These are phyloP conservation scores for Hyaloperonospora arabidopsidis DNA, from an alignment of 352 stramenopile species.

Conservation along the genomic window DNA sequence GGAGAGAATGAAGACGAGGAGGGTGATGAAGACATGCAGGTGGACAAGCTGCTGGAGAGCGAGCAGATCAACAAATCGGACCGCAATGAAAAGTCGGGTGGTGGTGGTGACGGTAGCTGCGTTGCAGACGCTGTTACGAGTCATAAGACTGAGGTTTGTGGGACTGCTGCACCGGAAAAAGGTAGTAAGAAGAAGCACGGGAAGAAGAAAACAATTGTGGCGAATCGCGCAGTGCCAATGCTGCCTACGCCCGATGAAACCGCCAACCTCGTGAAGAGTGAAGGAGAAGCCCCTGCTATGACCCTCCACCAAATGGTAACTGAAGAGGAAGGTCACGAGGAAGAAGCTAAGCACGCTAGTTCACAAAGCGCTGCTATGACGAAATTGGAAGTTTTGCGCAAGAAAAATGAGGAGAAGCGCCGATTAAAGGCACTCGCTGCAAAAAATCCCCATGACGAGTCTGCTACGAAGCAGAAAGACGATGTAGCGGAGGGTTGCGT, in stretches of 20 bases:
- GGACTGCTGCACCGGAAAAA: slow-evolving; percentile 6
- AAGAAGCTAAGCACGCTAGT: slow-evolving; percentile 16
- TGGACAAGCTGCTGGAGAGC: slow-evolving; percentile 9
- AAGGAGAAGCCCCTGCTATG: slow-evolving; percentile 6
- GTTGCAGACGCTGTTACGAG: not conserved
- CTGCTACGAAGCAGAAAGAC: slow-evolving; percentile 8
- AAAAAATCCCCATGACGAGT: slow-evolving; percentile 3
- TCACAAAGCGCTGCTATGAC: slow-evolving; percentile 70
- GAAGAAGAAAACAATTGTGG: slow-evolving; percentile 26
- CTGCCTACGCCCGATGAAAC: slow-evolving; percentile 6
- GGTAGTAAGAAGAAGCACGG: slow-evolving; percentile 26
- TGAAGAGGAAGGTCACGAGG: slow-evolving; percentile 16
- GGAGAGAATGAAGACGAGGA: slow-evolving; percentile 17
- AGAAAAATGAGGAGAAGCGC: slow-evolving; percentile 77
- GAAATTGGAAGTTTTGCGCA: slow-evolving; percentile 53
- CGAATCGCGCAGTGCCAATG: slow-evolving; percentile 26
- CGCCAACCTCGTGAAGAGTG: not conserved
- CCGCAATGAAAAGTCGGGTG: slow-evolving; percentile 19
- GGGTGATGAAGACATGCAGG: not conserved
- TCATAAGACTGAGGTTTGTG: slow-evolving; percentile 2
- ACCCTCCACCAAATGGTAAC: slow-evolving; percentile 4
- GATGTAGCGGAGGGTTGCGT: not conserved
- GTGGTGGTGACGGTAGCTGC: slow-evolving; percentile 13
- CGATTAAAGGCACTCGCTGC: slow-evolving; percentile 28
- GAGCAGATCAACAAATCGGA: slow-evolving; percentile 15